Evolutionary conservation across 176 grass and related monocot genomes (phyloP), one percentile per base, ranked within the genome.

Genomic region (Oryza brachyantha): DNA sequence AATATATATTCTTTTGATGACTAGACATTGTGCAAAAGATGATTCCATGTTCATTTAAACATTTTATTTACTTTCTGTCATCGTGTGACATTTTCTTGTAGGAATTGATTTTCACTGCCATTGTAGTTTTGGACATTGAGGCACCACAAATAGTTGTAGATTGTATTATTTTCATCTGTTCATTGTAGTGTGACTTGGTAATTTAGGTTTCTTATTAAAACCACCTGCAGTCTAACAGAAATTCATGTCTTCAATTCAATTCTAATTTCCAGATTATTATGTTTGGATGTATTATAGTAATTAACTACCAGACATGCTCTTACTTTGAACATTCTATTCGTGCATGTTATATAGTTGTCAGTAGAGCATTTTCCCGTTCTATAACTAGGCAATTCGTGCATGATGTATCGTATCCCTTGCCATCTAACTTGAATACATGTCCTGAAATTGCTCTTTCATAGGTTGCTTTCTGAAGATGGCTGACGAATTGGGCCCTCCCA

Each of bases 401-500:
- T 52, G 17, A 52, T 17, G 16, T 52, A 8, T 52, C 6, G 3
- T 52, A 35, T 65, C 8, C 62, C 17, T 35, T 21, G 0, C 16
- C 17, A 34, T 34, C 29, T 41, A 68, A 68, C 22, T 13, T 21
- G 40, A 70, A 29, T 25, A 16, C 68, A 72, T 72, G 25, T 50
- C 26, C 28, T 72, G 0, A 43, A 50, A 50, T 72, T 72, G 13
- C 41, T 21, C 12, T 48, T 72, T 72, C 26, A 50, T 16, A 72
- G 14, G 68, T 72, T 26, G 68, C 42, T 50, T 26, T 72, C 42
- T 72, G 14, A 31, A 31, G 27, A 86, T 86, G 83, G 76, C 24
- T 31, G 83, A 80, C 11, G 68, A 86, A 80, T 61, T 79, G 42
- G 58, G 67, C 0, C 12, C 66, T 14, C 76, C 76, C n/a, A 74